Evolutionary conservation across 2,329 filamentous ascomycete species (phyloP).

Genomic region (Penicillium fuscoglaucum): DNA sequence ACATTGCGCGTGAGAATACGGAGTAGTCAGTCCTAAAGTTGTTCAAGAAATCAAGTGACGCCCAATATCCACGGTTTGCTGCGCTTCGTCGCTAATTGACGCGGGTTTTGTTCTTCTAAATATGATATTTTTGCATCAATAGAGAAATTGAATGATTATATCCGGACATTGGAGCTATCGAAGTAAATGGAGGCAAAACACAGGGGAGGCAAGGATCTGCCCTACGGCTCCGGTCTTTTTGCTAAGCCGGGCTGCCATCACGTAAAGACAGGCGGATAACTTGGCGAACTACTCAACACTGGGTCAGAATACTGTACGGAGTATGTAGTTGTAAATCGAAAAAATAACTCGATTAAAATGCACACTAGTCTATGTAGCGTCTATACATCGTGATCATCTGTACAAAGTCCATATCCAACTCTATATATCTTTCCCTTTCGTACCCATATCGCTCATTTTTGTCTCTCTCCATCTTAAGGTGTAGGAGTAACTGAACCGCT

Average conservation of each 20-base stretch:
- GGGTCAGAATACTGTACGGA: neutral
- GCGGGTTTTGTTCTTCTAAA: neutral
- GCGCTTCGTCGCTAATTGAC: neutral
- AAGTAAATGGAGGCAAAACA: neutral
- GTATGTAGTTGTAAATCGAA: neutral
- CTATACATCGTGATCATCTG: slow-evolving; percentile 1
- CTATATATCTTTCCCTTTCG: neutral
- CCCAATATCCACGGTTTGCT: no score
- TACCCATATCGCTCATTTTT: neutral
- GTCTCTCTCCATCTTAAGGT: neutral
- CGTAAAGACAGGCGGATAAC: no score
- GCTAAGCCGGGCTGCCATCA: no score
- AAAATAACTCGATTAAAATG: neutral
- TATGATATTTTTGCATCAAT: no score
- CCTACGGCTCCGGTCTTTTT: no score
- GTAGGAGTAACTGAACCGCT: neutral
- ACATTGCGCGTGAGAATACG: neutral
- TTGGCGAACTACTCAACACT: neutral
- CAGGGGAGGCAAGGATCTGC: no score
- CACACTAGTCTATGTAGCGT: neutral
- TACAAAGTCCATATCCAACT: neutral
- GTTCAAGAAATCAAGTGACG: neutral
- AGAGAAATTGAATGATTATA: neutral
- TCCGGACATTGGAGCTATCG: neutral
- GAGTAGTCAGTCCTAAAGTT: neutral